phyloP scores from a whole-genome alignment of 768 basidiomycete species.

The Melanogaster broomeanus region DNA sequence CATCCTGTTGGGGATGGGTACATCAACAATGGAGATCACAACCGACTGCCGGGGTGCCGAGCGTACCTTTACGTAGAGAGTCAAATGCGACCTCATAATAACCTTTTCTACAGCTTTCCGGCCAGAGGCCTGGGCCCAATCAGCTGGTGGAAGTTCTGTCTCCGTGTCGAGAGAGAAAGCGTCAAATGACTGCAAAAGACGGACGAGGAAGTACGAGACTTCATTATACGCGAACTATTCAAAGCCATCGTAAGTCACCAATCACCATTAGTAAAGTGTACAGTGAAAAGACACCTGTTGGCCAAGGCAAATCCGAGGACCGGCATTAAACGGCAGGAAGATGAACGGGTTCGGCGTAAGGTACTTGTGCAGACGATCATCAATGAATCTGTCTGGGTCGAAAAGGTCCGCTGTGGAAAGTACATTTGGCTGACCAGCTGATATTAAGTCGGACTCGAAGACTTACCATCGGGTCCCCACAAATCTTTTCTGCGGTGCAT shows the following conservation, averaged over 20 bases:
- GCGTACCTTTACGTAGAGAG: slow-evolving; percentile 48
- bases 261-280: no score
- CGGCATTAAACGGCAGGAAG: slow-evolving; percentile 45
- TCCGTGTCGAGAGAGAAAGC: slow-evolving; percentile 48
- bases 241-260: no score
- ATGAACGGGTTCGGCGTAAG: slow-evolving; percentile 56
- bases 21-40: not conserved
- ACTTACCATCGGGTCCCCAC: slow-evolving; percentile 67
- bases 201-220: slow-evolving; percentile 61
- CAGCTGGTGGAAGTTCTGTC: slow-evolving; percentile 44
- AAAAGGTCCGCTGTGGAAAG: slow-evolving; percentile 50
- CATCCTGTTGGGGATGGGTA: slow-evolving; percentile 9
- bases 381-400: slow-evolving; percentile 70
- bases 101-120: slow-evolving; percentile 49
- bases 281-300: no score
- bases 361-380: slow-evolving; percentile 58
- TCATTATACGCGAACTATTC: slow-evolving; percentile 73
- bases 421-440: no score
- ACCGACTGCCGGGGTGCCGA: no score
- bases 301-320: slow-evolving; percentile 39
- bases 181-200: slow-evolving; percentile 57
- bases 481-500: slow-evolving; percentile 66
- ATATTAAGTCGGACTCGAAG: no score
- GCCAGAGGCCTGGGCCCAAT: slow-evolving; percentile 39
- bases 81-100: slow-evolving; percentile 50